Base-by-base conservation (phyloP, 2,329 filamentous ascomycete species). In the Penicillium sp. region DNA sequence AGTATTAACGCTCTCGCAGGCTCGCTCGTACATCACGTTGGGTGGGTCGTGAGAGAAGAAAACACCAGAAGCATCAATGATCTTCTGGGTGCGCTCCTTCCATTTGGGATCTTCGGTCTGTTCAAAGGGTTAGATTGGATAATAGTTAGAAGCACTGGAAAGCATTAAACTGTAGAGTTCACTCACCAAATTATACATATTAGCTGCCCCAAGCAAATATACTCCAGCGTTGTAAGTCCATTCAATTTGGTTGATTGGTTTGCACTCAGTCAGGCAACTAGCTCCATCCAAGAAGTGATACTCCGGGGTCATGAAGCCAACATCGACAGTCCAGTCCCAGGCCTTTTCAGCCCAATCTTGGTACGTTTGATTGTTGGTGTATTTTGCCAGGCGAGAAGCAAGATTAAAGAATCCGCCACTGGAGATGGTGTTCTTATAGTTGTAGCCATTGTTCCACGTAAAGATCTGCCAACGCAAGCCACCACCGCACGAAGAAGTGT, bases 271-370 rank as follows among this genome's bases (percentile, higher is more conserved):
- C 41, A 71, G 72, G 53, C 78, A 76, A 58, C 81, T 79, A 2
- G 78, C 77, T 6, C 82, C 83, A 57, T 86, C 83, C 60, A 76
- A 83, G 55, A 84, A 79, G 52, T 79, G 72, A 63, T 78, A 84
- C 1, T 70, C 70, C 12, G 73, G 68, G 40, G 75, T 77, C 59
- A 83, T 77, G 45, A 85, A 72, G 3, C 80, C 80, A 9, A 82
- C 74, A 25, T 66, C 68, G 7, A 66, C 64, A 16, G 77, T 79
- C 83, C 83, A 86, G 59, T 84, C 78, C 76, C 80, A 83, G 7
- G 87, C 77, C 64, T 79, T 86, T 56, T 83, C 79, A 0, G 90
- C 90, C 88, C 88, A 91, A 13, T 89, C 68, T 0, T 60, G 60
- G 46, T 71, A 71, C 1, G 69, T 71, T 15, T 63, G 52, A 32